A percentile compares a stretch with the other conserved stretches of the same genome.
Evolutionary conservation across 2,329 filamentous ascomycete species (phyloP).

Genomic region (Cladosporium oxysporum): DNA sequence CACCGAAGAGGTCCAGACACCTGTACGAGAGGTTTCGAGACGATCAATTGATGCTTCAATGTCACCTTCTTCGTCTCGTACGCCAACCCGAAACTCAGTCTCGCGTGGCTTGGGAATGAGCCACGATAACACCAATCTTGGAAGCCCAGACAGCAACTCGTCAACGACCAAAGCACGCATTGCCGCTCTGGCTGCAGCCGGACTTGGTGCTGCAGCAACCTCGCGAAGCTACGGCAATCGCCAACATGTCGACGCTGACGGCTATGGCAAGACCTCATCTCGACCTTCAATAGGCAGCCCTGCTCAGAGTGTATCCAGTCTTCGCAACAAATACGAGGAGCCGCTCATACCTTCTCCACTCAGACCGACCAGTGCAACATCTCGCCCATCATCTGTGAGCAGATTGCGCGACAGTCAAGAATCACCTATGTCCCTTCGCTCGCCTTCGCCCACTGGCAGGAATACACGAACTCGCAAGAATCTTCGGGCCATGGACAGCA

Average conservation of each 20-base stretch:
- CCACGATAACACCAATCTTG: slow-evolving; percentile 60
- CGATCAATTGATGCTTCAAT: slow-evolving; percentile 54
- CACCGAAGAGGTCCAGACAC: slow-evolving; percentile 58
- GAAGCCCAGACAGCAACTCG: slow-evolving; percentile 41
- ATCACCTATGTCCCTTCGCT: slow-evolving; percentile 61
- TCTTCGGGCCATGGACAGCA: slow-evolving; percentile 52
- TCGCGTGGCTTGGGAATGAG: slow-evolving; percentile 65
- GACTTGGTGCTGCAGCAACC: slow-evolving; percentile 38
- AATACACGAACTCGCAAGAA: slow-evolving; percentile 54
- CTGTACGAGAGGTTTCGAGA: slow-evolving; percentile 63
- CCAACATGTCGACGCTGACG: slow-evolving; percentile 43
- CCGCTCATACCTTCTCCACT: slow-evolving; percentile 37
- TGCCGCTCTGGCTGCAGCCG: slow-evolving; percentile 42
- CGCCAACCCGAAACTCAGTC: slow-evolving; percentile 62
- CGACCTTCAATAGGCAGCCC: slow-evolving; percentile 71
- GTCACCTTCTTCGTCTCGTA: slow-evolving; percentile 56
- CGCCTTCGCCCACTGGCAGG: slow-evolving; percentile 60
- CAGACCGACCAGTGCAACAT: slow-evolving; percentile 36
- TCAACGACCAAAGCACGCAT: slow-evolving; percentile 36
- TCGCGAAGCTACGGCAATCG: slow-evolving; percentile 66
- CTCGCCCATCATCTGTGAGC: slow-evolving; percentile 59
- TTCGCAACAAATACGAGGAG: slow-evolving; percentile 58
- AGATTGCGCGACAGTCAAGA: slow-evolving; percentile 55
- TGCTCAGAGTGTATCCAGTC: slow-evolving; percentile 85
- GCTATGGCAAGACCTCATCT: slow-evolving; percentile 31